phyloP scores from a whole-genome alignment of 202 grass and related monocot species.

The Eragrostis tef region DNA sequence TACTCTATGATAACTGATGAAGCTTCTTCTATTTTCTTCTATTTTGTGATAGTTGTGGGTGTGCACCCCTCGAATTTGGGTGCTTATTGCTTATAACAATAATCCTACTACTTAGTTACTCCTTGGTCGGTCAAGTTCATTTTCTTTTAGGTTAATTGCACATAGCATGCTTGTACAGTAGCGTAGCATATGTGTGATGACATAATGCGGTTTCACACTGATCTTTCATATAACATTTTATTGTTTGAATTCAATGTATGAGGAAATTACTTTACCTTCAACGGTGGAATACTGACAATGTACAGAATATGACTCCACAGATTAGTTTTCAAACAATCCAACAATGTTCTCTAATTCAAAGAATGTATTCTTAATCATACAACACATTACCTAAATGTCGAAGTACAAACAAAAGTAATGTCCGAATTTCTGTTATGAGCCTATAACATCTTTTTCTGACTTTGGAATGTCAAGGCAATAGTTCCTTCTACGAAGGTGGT shows the following conservation, averaged over 20 bases:
- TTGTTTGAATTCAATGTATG: slow-evolving; percentile 10
- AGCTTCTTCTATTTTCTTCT: slow-evolving; percentile 8
- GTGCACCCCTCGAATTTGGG: background rate
- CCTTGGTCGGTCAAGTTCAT: background rate
- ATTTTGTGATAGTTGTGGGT: background rate
- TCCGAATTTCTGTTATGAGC: slow-evolving; percentile 42
- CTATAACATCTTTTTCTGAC: slow-evolving; percentile 26
- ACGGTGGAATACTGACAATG: slow-evolving; percentile 20
- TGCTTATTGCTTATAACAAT: background rate
- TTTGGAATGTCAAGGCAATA: slow-evolving; percentile 26
- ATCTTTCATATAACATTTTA: background rate
- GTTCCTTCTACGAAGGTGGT: slow-evolving; percentile 21
- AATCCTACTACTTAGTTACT: background rate
- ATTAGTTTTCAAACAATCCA: slow-evolving; percentile 50
- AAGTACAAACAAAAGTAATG: slow-evolving; percentile 44
- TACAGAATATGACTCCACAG: slow-evolving; percentile 35
- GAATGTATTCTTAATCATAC: slow-evolving; percentile 48
- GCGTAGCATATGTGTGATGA: background rate
- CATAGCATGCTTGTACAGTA: background rate
- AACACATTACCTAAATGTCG: slow-evolving; percentile 41
- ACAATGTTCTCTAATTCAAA: slow-evolving; percentile 46
- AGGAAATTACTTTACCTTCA: slow-evolving; percentile 23
- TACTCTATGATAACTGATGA: slow-evolving; percentile 9
- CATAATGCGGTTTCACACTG: slow-evolving; percentile 1
- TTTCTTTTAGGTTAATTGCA: slow-evolving; percentile 20